Percentiles rank a stretch among this genome's conserved stretches.
Evolutionary conservation across 164 flowering plant genomes (phyloP).

Genomic region (Vitis cinerea): DNA sequence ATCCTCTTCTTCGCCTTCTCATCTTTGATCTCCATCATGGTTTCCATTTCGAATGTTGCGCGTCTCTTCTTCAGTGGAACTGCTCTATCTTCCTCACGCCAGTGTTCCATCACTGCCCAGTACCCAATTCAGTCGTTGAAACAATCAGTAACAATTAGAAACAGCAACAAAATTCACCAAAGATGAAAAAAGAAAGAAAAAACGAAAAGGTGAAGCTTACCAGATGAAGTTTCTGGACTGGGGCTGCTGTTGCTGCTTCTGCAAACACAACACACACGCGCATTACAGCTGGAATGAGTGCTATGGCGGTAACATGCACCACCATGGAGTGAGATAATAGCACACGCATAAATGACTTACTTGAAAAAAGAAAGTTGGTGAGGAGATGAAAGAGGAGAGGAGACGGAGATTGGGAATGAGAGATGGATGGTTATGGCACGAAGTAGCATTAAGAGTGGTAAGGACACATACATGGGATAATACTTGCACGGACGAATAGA

Average conservation of each 20-base stretch:
- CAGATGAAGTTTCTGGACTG: neutral
- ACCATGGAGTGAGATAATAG: neutral
- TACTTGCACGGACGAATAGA: neutral
- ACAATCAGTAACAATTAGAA: neutral
- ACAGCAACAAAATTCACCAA: neutral
- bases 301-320: neutral
- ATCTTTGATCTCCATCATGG: neutral
- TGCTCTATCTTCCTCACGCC: slow-evolving; percentile 10
- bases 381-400: neutral
- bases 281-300: neutral
- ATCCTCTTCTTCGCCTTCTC: neutral
- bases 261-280: neutral
- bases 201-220: neutral
- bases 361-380: neutral
- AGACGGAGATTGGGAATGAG: neutral
- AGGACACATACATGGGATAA: neutral
- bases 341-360: neutral
- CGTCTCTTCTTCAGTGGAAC: slow-evolving; percentile 12
- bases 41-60: neutral
- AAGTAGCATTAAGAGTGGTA: neutral
- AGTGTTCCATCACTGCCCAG: slow-evolving; percentile 2
- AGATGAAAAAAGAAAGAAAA: neutral
- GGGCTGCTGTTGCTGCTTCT: neutral
- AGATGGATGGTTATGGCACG: neutral
- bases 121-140: neutral